These are phyloP conservation scores for Draba incana DNA, from an alignment of 345 rosid species.

Conservation along the genomic window DNA sequence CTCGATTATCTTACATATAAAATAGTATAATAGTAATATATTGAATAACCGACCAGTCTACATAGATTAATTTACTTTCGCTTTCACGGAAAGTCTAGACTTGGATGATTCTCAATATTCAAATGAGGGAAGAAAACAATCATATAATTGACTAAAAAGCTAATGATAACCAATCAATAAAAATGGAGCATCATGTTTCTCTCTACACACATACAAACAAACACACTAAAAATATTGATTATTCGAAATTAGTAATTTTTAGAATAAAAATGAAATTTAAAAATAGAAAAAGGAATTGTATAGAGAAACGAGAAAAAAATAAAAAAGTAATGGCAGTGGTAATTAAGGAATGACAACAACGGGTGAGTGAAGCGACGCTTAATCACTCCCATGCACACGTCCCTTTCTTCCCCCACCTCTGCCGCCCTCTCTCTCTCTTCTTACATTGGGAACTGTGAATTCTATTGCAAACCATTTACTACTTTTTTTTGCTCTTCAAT, in stretches of 20 bases:
- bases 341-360: constrained; percentile 82
- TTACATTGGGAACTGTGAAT: constrained; percentile 49
- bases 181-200: constrained; percentile 40
- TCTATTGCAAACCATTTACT: constrained; percentile 21
- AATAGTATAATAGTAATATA: neutral
- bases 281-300: constrained; percentile 30
- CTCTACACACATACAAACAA: constrained; percentile 22
- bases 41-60: neutral
- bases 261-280: constrained; percentile 10
- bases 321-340: constrained; percentile 58
- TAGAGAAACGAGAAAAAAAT: constrained; percentile 29
- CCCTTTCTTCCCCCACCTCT: constrained; percentile 97
- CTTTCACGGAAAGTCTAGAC: constrained; percentile 42
- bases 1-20: neutral
- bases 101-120: constrained; percentile 39
- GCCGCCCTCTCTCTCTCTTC: constrained; percentile 63
- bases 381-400: constrained; percentile 91
- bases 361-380: constrained; percentile 85
- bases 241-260: neutral
- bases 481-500: constrained; percentile 1
- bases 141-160: constrained; percentile 43
- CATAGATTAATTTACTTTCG: constrained; percentile 19
- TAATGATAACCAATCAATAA: constrained; percentile 45
- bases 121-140: constrained; percentile 34
- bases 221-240: neutral